Conservation (phyloP, 192 early-diverging fungal species). For the Piromyces finnis region DNA sequence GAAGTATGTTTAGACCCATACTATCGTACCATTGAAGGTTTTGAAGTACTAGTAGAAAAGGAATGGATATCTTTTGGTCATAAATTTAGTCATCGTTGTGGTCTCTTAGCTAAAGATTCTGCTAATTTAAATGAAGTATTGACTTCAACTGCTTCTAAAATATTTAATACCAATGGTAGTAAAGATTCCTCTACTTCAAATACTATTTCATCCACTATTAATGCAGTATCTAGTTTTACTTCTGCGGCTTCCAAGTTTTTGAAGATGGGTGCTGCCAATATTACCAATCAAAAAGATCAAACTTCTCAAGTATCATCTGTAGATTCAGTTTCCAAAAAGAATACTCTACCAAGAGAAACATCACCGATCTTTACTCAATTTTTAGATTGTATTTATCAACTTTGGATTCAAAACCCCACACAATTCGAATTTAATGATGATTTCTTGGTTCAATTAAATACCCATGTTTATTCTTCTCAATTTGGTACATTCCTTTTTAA, state of each 20-base stretch:
- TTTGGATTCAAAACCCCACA: conserved; percentile 67
- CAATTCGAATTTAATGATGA: conserved; percentile 85
- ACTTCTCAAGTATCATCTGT: background rate
- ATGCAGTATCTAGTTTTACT: background rate
- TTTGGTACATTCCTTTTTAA: conserved; percentile 93
- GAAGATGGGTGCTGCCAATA: background rate
- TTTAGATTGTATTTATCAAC: conserved; percentile 88
- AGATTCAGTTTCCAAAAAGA: conserved; percentile 9
- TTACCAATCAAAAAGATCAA: background rate
- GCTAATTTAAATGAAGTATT: background rate
- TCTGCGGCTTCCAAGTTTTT: background rate
- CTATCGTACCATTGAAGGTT: conserved; percentile 85
- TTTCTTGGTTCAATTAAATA: conserved; percentile 62
- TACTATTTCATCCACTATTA: conserved; percentile 4
- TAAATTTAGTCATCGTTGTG: conserved; percentile 86
- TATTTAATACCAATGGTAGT: conserved; percentile 30
- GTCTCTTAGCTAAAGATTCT: conserved; percentile 50
- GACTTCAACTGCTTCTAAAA: conserved; percentile 31
- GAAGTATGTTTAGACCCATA: conserved; percentile 87
- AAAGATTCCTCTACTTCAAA: conserved; percentile 27
- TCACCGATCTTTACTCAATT: conserved; percentile 96
- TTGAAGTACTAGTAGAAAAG: conserved; percentile 82
- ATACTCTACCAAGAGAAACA: conserved; percentile 39
- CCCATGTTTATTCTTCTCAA: conserved; percentile 75
- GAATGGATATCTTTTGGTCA: conserved; percentile 97